Evolutionary conservation across 1,139 yeast species (phyloP).

Genomic region (Lodderomyces jiufengensis): DNA sequence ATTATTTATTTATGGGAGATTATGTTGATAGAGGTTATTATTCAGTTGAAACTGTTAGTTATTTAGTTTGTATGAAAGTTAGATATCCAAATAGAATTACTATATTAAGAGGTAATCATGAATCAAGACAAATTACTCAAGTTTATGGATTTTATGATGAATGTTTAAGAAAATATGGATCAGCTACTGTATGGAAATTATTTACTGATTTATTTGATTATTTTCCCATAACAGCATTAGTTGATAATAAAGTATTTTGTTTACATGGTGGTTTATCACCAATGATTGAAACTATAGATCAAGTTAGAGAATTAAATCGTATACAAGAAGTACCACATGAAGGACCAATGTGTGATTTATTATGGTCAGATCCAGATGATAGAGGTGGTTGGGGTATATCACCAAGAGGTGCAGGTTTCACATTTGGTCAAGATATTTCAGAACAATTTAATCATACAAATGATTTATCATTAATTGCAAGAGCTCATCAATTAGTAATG

Average conservation of each 20-base stretch:
- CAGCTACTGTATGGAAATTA: conserved; percentile 88
- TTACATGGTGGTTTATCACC: conserved; percentile 97
- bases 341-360: conserved; percentile 96
- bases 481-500: conserved; percentile 98
- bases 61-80: conserved; percentile 87
- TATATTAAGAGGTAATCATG: conserved; percentile 94
- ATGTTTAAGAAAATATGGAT: conserved; percentile 91
- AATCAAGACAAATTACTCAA: conserved; percentile 93
- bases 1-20: conserved; percentile 86
- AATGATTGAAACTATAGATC: conserved; percentile 83
- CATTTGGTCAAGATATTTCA: conserved; percentile 50
- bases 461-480: conserved; percentile 80
- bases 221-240: conserved; percentile 89
- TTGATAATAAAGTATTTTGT: conserved; percentile 86
- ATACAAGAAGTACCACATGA: conserved; percentile 98
- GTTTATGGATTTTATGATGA: conserved; percentile 98
- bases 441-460: conserved; percentile 81
- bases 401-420: conserved; percentile 97
- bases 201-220: conserved; percentile 83
- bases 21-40: conserved; percentile 97
- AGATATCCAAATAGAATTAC: conserved; percentile 93
- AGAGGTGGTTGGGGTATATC: conserved; percentile 96
- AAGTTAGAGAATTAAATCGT: conserved; percentile 81
- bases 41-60: conserved; percentile 85
- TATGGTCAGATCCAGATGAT: conserved; percentile 98